Conservation (phyloP, 1,139 yeast species). For the Nakaseomyces bracarensis region DNA sequence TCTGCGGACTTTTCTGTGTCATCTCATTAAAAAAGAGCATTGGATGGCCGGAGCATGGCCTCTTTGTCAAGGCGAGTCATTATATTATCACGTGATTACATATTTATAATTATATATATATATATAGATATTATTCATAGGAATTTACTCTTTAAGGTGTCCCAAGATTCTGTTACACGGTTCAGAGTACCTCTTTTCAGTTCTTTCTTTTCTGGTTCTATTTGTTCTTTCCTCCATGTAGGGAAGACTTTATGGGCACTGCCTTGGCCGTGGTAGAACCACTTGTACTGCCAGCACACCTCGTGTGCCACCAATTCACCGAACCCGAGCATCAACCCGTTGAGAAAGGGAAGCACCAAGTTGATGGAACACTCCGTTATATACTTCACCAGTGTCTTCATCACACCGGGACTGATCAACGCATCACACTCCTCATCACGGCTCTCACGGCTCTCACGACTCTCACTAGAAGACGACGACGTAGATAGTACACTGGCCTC, state of each 20-base stretch:
- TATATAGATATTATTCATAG: neutral
- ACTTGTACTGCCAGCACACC: conserved; percentile 69
- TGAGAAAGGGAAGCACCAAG: conserved; percentile 74
- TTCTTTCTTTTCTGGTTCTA: neutral
- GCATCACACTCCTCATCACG: neutral
- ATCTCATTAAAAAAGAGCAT: too few species aligned
- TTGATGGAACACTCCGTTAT: conserved; percentile 53
- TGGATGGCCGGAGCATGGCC: too few species aligned
- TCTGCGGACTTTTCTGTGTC: too few species aligned
- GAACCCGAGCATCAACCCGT: conserved; percentile 93
- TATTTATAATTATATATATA: too few species aligned
- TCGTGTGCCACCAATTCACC: conserved; percentile 96
- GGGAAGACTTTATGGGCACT: conserved; percentile 6
- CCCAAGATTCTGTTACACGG: conserved; percentile 1
- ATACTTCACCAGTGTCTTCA: conserved; percentile 10
- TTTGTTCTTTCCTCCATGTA: neutral
- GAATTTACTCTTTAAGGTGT: conserved; percentile 2
- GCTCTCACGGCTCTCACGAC: neutral
- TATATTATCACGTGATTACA: too few species aligned
- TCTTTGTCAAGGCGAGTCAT: too few species aligned
- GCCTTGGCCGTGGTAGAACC: conserved; percentile 31
- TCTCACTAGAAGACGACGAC: conserved; percentile 5
- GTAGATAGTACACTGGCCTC: conserved; percentile 5
- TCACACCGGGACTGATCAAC: neutral
- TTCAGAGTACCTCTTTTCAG: neutral